A percentile compares a stretch with the other conserved stretches of the same genome.
Conservation (phyloP, 2,329 filamentous ascomycete genomes). For the Fusarium sp. region DNA sequence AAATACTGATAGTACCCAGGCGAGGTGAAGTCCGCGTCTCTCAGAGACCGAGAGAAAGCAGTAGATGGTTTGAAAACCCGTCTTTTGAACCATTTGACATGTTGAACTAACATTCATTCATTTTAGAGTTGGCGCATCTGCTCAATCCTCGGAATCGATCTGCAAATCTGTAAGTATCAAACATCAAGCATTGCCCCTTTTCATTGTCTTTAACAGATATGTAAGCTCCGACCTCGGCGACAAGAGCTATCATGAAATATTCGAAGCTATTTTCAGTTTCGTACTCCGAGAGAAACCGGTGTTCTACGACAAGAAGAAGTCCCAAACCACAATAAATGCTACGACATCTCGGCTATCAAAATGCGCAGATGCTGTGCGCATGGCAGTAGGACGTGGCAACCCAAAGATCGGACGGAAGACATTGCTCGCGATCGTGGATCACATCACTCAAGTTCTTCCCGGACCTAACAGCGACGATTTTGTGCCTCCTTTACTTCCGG, state of each 20-base stretch:
- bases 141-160: conserved; percentile 53
- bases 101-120: conserved; percentile 13
- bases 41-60: conserved; percentile 54
- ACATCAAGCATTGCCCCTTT: background rate
- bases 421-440: conserved; percentile 80
- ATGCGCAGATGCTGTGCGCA: conserved; percentile 77
- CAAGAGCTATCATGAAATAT: conserved; percentile 82
- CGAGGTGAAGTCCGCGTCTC: conserved; percentile 48
- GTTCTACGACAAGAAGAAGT: conserved; percentile 67
- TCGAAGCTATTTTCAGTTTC: conserved; percentile 81
- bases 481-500: conserved; percentile 75
- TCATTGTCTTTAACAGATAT: conserved; percentile 16
- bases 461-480: conserved; percentile 69
- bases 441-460: conserved; percentile 81
- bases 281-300: conserved; percentile 73
- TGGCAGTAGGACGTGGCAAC: conserved; percentile 76
- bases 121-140: conserved; percentile 52
- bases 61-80: conserved; percentile 51
- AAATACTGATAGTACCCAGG: conserved; percentile 41
- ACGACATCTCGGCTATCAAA: conserved; percentile 70
- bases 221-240: conserved; percentile 68
- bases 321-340: conserved; percentile 56
- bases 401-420: conserved; percentile 79
- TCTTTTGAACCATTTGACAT: background rate
- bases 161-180: conserved; percentile 50